Evolutionary conservation across 306 rosid species (phyloP), one percentile per base, ranked within the genome.

Genomic region (Rosa lucieae): DNA sequence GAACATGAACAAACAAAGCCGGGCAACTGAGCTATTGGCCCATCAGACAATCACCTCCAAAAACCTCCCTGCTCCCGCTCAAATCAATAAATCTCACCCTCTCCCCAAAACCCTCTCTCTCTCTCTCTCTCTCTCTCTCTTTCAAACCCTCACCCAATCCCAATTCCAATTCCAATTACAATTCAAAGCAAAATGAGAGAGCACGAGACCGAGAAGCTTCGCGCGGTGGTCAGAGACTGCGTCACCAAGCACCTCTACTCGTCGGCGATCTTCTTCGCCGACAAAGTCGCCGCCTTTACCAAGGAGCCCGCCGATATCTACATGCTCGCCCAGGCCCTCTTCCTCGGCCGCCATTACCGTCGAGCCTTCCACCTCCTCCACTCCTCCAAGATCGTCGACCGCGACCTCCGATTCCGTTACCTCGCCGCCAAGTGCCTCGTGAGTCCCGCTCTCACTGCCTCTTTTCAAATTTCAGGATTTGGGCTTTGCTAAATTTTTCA

Each of bases 301-400:
- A 88, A 87, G 43, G 99, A 92, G 71, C 97, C 97, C 46, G 97
- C 97, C 73, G 99, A 94, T 23, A 87, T 94, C 71, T 94, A 94
- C 86, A 94, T 94, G 99, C 99, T 92, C 62, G 95, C 99, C 0
- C 99, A 94, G 82, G 97, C 99, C 2, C 97, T 94, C 73, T 94
- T 91, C 77, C 97, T 94, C 9, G 97, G 97, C 77, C 97, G 95
- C 85, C 99, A 92, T 77, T 94, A 84, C 85, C 97, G 97, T 58
- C 97, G 99, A 12, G 95, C 97, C 5, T 92, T 89, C 86, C 97
- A 92, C 78, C 99, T 94, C 83, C 97, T 92, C 75, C 90, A 92
- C 68, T 97, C 97, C 81, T 94, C 97, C 76, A 86, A 88, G 89
- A 90, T 94, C 51, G 97, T 94, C 58, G 93, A 87, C 74, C 91